These are phyloP conservation scores for Penicillium rolfsii DNA, from an alignment of 2,329 filamentous ascomycete species.

Conservation along the genomic window DNA sequence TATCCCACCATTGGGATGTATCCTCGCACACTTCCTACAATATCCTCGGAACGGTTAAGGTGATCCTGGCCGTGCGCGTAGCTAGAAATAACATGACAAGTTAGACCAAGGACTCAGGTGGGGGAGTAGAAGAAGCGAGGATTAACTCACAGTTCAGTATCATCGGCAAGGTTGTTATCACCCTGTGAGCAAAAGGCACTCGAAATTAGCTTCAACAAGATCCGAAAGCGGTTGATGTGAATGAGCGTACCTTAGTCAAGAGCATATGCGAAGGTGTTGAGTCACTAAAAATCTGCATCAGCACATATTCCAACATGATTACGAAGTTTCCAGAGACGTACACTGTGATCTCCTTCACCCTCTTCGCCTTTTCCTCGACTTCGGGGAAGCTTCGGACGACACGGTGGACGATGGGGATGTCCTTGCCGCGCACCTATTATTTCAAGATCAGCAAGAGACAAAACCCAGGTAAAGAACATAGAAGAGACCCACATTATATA, in stretches of 20 bases:
- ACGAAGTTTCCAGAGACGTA: slow-evolving; percentile 20
- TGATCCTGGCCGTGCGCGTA: slow-evolving; percentile 79
- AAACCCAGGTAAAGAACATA: not conserved
- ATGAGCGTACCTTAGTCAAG: slow-evolving; percentile 69
- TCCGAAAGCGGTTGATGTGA: not conserved
- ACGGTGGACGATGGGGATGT: slow-evolving; percentile 96
- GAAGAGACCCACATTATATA: slow-evolving; percentile 65
- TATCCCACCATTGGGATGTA: slow-evolving; percentile 97
- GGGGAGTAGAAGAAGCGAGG: too few relatives aligned
- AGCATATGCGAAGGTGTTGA: slow-evolving; percentile 56
- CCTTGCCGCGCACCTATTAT: slow-evolving; percentile 67
- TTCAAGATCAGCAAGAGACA: not conserved
- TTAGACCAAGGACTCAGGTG: not conserved
- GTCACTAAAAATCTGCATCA: slow-evolving; percentile 24
- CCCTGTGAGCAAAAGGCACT: slow-evolving; percentile 51
- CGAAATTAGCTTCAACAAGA: slow-evolving; percentile 4
- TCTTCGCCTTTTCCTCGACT: slow-evolving; percentile 41
- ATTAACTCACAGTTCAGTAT: slow-evolving; percentile 67
- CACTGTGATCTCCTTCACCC: slow-evolving; percentile 39
- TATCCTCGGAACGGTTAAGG: slow-evolving; percentile 77
- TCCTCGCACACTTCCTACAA: slow-evolving; percentile 88
- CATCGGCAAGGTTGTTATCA: slow-evolving; percentile 93
- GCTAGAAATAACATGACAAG: not conserved
- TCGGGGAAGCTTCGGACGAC: slow-evolving; percentile 72
- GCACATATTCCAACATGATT: not conserved